These are phyloP conservation scores for Phaeotremella skinneri DNA, from an alignment of 768 basidiomycete genomes.

Conservation along the genomic window DNA sequence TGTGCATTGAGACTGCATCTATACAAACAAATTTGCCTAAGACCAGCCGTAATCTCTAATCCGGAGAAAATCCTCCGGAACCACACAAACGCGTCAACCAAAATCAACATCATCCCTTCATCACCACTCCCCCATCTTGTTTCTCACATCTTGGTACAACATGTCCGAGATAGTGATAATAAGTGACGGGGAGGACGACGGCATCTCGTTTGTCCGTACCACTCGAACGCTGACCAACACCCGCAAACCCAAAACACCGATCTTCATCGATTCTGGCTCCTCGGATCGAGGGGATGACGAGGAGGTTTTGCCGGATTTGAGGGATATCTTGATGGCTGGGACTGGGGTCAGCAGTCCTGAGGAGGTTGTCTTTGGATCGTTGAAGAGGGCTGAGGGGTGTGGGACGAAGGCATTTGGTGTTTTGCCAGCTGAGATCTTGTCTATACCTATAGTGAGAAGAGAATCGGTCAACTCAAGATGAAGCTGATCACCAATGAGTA, in stretches of 20 bases:
- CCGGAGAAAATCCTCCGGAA: too few species aligned
- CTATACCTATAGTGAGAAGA: too few species aligned
- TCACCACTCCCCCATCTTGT: neutral
- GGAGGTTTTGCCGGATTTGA: neutral
- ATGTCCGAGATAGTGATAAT: slow-evolving; percentile 22
- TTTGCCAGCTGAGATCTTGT: neutral
- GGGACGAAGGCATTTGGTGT: neutral
- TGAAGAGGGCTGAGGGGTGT: too few species aligned
- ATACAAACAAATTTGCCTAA: too few species aligned
- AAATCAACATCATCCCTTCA: neutral
- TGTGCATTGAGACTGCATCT: too few species aligned
- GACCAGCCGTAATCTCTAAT: too few species aligned
- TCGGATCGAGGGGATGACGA: too few species aligned
- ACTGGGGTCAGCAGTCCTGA: too few species aligned
- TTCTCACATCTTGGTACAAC: neutral
- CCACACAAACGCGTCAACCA: neutral
- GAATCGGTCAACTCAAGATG: too few species aligned
- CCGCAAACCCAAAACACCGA: neutral
- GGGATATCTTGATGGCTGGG: neutral
- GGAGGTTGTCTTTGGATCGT: too few species aligned
- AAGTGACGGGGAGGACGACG: slow-evolving; percentile 26
- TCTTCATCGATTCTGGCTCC: slow-evolving; percentile 5
- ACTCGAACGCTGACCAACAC: neutral
- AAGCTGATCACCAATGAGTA: too few species aligned
- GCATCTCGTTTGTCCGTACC: slow-evolving; percentile 23